Base-by-base conservation (phyloP, 2,329 filamentous ascomycete species). In the Blastomyces emzantsi region DNA sequence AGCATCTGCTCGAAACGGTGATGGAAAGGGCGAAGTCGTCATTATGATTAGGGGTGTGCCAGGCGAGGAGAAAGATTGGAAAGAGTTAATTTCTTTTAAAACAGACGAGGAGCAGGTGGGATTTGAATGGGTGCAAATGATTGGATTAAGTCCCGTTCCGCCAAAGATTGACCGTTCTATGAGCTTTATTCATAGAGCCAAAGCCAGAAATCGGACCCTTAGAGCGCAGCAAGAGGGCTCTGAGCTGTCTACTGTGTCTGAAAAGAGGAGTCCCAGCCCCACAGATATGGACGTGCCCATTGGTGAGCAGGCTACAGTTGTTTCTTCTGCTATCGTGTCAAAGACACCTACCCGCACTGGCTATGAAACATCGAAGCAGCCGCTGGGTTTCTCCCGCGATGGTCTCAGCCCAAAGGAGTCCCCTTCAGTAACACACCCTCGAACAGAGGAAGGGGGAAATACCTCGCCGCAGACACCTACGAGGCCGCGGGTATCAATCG, bases 121-220 rank as follows among this genome's bases (percentile, higher is more conserved):
- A 6, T 78, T 84, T 19, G 94, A 97, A 75, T 99, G 94, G 94
- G 80, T 97, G 47, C 84, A 89, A 49, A 90, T 97, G 76, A 78
- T 97, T n/a, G 85, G 86, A n/a, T 75, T 83, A 39, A 79, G 80
- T 43, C 87, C 87, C 36, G 77, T 87, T 43, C 86, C 86, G 28
- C 86, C 86, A 51, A 78, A 79, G 49, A 79, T 87, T 39, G 79
- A 80, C 62, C 79, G 82, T 67, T 79, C 79, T 60, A 79, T 80
- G 65, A 83, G 80, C 72, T 83, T 86, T 69, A 73, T 81, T 68
- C 74, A 75, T 60, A 74, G 74, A 57, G 73, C 73, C 39, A 79
- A 78, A 65, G 70, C 75, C 45, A 72, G 67, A 67, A 73, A 66
- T 65, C 70, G 65, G 66, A 70, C 62, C 51, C 17, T 33, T 68